phyloP scores from a whole-genome alignment of 768 basidiomycete genomes.

The Boletus rex-veris region DNA sequence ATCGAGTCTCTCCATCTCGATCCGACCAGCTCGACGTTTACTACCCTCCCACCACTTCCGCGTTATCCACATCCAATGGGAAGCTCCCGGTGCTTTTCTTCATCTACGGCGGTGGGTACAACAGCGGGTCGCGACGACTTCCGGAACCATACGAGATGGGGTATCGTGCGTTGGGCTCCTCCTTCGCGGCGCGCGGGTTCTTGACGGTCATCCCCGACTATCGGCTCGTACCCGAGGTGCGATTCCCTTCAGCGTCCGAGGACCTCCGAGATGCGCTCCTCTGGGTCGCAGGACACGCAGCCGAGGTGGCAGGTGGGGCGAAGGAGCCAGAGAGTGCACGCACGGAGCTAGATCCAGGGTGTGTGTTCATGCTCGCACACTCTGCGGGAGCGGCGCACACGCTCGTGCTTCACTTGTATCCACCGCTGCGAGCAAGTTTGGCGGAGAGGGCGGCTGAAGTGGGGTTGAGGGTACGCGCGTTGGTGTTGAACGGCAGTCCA shows the following conservation, averaged over 20 bases:
- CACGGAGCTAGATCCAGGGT: constrained; percentile 36
- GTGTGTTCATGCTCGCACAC: constrained; percentile 53
- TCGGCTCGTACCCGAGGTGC: constrained; percentile 53
- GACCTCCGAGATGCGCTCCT: constrained; percentile 58
- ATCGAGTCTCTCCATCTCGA: not conserved
- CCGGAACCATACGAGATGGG: constrained; percentile 46
- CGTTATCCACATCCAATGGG: constrained; percentile 20
- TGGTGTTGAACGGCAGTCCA: constrained; percentile 45
- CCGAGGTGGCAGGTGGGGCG: constrained; percentile 13
- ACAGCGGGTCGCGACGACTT: constrained; percentile 45
- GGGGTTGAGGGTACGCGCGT: constrained; percentile 36
- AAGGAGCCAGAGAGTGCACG: constrained; percentile 2
- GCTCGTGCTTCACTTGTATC: constrained; percentile 41
- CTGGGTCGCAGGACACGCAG: constrained; percentile 45
- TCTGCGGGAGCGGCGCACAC: constrained; percentile 58
- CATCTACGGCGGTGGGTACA: constrained; percentile 66
- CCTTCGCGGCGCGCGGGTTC: constrained; percentile 58
- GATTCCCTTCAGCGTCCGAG: constrained; percentile 52
- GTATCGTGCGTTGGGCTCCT: constrained; percentile 58
- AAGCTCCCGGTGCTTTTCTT: constrained; percentile 56
- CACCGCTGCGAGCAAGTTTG: constrained; percentile 32
- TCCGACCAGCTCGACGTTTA: constrained; percentile 59
- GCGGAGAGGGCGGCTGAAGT: constrained; percentile 19
- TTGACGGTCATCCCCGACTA: constrained; percentile 69
- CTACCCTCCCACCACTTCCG: constrained; percentile 41